phyloP scores from a whole-genome alignment of 2,329 filamentous ascomycete genomes.

The Fusarium torulosum region DNA sequence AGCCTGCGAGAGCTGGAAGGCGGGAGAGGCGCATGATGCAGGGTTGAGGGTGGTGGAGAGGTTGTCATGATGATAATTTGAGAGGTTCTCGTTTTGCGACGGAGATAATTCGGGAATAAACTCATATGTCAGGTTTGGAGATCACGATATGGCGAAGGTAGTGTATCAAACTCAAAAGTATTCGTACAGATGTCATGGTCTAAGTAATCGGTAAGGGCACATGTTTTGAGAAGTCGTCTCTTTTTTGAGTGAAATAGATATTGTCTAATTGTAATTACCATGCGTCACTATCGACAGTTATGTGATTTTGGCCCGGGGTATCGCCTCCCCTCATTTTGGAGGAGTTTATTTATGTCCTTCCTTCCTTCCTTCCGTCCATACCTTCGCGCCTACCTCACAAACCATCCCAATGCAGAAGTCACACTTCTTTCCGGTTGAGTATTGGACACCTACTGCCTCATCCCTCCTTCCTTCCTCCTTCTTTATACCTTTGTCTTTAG shows the following conservation, averaged over 20 bases:
- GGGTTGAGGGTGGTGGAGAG: slow-evolving; percentile 3
- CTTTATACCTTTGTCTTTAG: not conserved
- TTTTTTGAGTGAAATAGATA: slow-evolving; percentile 2
- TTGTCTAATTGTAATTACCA: slow-evolving; percentile 33
- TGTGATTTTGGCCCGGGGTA: slow-evolving; percentile 42
- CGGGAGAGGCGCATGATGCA: slow-evolving; percentile 34
- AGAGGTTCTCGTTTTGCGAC: slow-evolving; percentile 38
- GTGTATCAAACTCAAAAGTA: too few relatives aligned
- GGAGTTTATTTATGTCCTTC: slow-evolving; percentile 31
- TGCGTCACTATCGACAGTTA: slow-evolving; percentile 21
- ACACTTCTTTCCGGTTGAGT: not conserved
- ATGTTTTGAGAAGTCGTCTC: too few relatives aligned
- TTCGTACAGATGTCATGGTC: too few relatives aligned
- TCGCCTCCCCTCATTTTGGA: slow-evolving; percentile 46
- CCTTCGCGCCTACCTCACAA: slow-evolving; percentile 11
- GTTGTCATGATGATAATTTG: slow-evolving; percentile 36
- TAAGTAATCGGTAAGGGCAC: too few relatives aligned
- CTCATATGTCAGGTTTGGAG: not conserved
- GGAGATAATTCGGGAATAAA: slow-evolving; percentile 45
- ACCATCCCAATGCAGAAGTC: slow-evolving; percentile 20
- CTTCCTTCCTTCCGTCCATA: slow-evolving; percentile 20
- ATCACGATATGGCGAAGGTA: not conserved
- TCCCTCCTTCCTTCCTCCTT: not conserved
- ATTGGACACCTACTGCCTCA: not conserved
- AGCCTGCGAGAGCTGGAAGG: slow-evolving; percentile 11